Percentiles rank a stretch among this genome's conserved stretches.
phyloP scores from a whole-genome alignment of 495 filamentous ascomycete species.

The Penicillium macrosclerotiorum region DNA sequence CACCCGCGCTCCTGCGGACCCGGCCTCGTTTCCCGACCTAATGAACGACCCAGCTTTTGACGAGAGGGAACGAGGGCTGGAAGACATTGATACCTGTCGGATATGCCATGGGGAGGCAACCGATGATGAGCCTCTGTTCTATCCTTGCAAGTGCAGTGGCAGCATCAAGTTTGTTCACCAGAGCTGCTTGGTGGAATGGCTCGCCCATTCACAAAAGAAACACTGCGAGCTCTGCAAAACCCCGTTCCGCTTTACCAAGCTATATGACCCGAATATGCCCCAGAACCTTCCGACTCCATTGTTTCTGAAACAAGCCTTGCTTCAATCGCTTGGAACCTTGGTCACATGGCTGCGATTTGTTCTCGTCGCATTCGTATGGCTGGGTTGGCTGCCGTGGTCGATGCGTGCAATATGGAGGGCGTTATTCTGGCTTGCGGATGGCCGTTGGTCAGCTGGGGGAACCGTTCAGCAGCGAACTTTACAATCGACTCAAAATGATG shows the following conservation, averaged over 20 bases:
- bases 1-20: slow-evolving; percentile 14
- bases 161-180: slow-evolving; percentile 99
- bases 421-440: slow-evolving; percentile 94
- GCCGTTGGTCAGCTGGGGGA: slow-evolving; percentile 65
- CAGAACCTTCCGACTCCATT: slow-evolving; percentile 71
- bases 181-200: slow-evolving; percentile 96
- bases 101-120: slow-evolving; percentile 92
- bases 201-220: slow-evolving; percentile 97
- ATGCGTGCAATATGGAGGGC: slow-evolving; percentile 90
- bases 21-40: slow-evolving; percentile 49
- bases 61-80: slow-evolving; percentile 39
- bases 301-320: slow-evolving; percentile 70
- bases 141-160: slow-evolving; percentile 97
- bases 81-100: slow-evolving; percentile 76
- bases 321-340: slow-evolving; percentile 67
- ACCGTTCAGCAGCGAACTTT: slow-evolving; percentile 20
- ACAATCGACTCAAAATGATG: slow-evolving; percentile 12
- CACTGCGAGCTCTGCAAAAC: slow-evolving; percentile 99
- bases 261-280: slow-evolving; percentile 94
- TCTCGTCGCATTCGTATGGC: slow-evolving; percentile 84
- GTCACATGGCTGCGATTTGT: slow-evolving; percentile 73
- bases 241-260: slow-evolving; percentile 93
- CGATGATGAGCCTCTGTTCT: slow-evolving; percentile 85
- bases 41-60: slow-evolving; percentile 65
- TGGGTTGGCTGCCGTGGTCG: slow-evolving; percentile 81